Evolutionary conservation across 768 basidiomycete species (phyloP).

Genomic region (Trametes coccinea): DNA sequence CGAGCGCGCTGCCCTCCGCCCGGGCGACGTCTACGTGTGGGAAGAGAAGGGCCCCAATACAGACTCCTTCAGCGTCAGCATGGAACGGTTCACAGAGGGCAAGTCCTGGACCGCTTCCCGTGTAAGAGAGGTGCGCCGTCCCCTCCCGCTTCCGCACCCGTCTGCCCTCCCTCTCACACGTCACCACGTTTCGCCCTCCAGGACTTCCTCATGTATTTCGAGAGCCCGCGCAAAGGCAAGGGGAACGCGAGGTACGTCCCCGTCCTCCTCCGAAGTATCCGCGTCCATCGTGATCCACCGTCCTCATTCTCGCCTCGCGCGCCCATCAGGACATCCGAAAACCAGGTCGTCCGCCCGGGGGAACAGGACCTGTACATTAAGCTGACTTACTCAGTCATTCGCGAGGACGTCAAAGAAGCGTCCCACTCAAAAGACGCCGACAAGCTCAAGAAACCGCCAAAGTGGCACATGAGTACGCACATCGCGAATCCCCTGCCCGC

Average conservation of each 20-base stretch:
- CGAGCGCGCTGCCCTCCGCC: constrained; percentile 54
- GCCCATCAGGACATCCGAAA: constrained; percentile 40
- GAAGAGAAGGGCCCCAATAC: constrained; percentile 74
- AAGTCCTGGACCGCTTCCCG: constrained; percentile 82
- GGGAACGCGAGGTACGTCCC: constrained; percentile 28
- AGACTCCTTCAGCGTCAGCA: constrained; percentile 76
- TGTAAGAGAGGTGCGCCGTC: constrained; percentile 56
- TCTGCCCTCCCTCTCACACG: constrained; percentile 8
- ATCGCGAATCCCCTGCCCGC: constrained; percentile 15
- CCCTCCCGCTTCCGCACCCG: not conserved
- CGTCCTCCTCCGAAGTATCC: constrained; percentile 14
- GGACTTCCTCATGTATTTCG: constrained; percentile 87
- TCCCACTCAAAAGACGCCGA: constrained; percentile 50
- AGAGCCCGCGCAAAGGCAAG: constrained; percentile 39
- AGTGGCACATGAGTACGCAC: constrained; percentile 79
- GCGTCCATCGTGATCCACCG: constrained; percentile 16
- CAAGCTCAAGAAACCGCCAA: constrained; percentile 42
- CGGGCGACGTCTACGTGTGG: constrained; percentile 58
- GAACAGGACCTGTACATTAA: constrained; percentile 57
- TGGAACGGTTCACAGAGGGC: constrained; percentile 85
- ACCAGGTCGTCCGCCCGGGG: constrained; percentile 37
- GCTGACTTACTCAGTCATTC: constrained; percentile 78
- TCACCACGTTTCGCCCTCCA: constrained; percentile 29
- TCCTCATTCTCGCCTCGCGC: not conserved
- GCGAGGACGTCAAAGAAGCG: constrained; percentile 31